Evolutionary conservation across 768 basidiomycete genomes (phyloP), one percentile per base, ranked within the genome.

Genomic region (Tricholoma sp.): DNA sequence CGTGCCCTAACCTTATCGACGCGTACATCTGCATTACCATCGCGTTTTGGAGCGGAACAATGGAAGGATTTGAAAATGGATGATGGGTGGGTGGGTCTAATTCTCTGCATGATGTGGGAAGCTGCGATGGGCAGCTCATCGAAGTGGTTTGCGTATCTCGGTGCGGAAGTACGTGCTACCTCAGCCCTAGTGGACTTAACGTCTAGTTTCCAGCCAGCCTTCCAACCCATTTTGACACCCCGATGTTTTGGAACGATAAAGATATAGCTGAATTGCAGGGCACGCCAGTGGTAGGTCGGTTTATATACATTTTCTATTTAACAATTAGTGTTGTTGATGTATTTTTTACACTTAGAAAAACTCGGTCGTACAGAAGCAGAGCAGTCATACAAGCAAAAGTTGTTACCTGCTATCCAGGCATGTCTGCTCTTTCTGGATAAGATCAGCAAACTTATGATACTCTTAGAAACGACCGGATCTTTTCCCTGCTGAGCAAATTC

Each of bases 71-170:
- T 74, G 55, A 70, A 73, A 17, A 69, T 98, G 56, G 76, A 86
- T 51, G 71, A 80, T 55, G 86, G 93, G 7, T 99, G 97, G 97
- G 75, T 80, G 1, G 88, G 89, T 3, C 72, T 98, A 45, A 98
- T 99, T 57, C 75, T 98, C 37, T 91, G 87, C 60, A 88, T 99
- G 85, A 92, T 98, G 89, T 97, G 91, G 90, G 97, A 99, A 70
- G 82, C 81, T 53, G 80, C 85, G 3, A 78, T 78, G 59, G 84
- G 85, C 0, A 55, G 72, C 3, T 65, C 74, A 17, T 88, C 91
- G 49, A 83, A 73, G 53, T 91, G 93, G 94, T 64, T 68, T 5
- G 76, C 75, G 9, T 96, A 95, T 71, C 75, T 95, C 11, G 73
- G 91, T 91, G 55, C 48, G 82, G 50, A 44, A 24, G 39, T 10